A percentile compares a stretch with the other conserved stretches of the same genome.
Evolutionary conservation across 495 filamentous ascomycete species (phyloP).

Genomic region (Xylaria palmicola): DNA sequence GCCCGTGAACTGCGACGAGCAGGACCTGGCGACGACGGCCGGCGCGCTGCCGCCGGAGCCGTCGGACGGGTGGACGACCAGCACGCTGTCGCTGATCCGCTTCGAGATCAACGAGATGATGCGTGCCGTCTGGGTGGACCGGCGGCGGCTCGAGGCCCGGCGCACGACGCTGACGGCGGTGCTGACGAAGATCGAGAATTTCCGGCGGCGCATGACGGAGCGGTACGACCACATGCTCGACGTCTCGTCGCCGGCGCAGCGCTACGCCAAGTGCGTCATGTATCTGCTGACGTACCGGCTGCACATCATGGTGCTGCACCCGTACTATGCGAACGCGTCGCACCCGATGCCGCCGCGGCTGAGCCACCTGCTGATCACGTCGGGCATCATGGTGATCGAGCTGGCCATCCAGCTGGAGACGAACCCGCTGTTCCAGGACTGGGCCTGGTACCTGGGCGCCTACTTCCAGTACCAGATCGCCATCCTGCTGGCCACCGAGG

Average conservation of each 20-base stretch:
- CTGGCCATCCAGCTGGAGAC: conserved; percentile 60
- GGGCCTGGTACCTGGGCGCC: conserved; percentile 58
- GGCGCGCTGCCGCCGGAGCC: conserved; percentile 38
- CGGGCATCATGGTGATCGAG: conserved; percentile 56
- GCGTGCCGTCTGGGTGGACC: conserved; percentile 62
- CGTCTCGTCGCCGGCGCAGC: conserved; percentile 56
- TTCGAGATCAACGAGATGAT: conserved; percentile 75
- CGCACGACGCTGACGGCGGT: conserved; percentile 57
- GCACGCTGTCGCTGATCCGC: conserved; percentile 62
- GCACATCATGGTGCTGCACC: conserved; percentile 64
- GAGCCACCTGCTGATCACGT: conserved; percentile 48
- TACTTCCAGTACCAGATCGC: conserved; percentile 57
- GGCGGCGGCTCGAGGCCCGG: conserved; percentile 58
- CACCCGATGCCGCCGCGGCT: conserved; percentile 49
- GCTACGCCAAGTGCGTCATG: conserved; percentile 59
- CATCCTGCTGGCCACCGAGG: conserved; percentile 52
- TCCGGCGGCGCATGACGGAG: conserved; percentile 55
- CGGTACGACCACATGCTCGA: conserved; percentile 61
- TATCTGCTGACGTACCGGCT: conserved; percentile 59
- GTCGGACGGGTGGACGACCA: conserved; percentile 62
- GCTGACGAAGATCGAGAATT: conserved; percentile 61
- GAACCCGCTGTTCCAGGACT: conserved; percentile 47
- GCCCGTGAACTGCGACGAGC: conserved; percentile 66
- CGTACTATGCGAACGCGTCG: conserved; percentile 58
- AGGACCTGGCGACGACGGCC: conserved; percentile 47